A percentile compares a stretch with the other conserved stretches of the same genome.
Evolutionary conservation across 176 grass and related monocot species (phyloP).

Genomic region (maize (Zea mays)): DNA sequence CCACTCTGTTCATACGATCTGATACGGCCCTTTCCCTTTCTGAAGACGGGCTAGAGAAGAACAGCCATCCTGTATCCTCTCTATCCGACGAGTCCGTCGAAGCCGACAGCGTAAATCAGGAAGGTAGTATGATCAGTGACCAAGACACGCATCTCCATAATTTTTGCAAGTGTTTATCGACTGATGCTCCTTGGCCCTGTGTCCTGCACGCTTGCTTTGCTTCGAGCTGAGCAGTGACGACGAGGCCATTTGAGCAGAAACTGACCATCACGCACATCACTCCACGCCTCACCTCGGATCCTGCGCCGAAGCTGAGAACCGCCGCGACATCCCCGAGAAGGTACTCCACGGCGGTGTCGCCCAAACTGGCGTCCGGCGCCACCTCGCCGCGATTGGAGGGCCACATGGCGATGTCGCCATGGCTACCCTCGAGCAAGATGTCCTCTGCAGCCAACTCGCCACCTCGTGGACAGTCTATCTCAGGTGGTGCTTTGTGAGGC

Average conservation of each 20-base stretch:
- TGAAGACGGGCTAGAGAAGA: constrained; percentile 55
- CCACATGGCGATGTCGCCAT: constrained; percentile 55
- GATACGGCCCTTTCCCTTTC: not conserved
- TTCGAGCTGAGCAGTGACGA: constrained; percentile 38
- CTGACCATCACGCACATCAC: constrained; percentile 51
- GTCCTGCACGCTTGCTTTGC: not conserved
- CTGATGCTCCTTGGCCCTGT: not conserved
- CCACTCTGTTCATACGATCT: not conserved
- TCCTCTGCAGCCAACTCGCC: constrained; percentile 80
- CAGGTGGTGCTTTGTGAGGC: constrained; percentile 35
- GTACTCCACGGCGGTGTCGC: constrained; percentile 53
- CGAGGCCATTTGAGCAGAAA: constrained; percentile 54
- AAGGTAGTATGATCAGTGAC: constrained; percentile 58
- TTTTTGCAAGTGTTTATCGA: not conserved
- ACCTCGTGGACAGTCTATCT: constrained; percentile 50
- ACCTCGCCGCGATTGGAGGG: constrained; percentile 55
- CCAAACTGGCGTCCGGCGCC: constrained; percentile 63
- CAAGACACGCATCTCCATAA: not conserved
- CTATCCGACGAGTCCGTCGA: constrained; percentile 39
- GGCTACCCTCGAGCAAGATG: constrained; percentile 87
- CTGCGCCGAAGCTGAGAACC: constrained; percentile 58
- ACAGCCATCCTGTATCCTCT: constrained; percentile 38
- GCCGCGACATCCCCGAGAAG: constrained; percentile 49
- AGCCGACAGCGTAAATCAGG: constrained; percentile 45
- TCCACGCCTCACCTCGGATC: constrained; percentile 49